Evolutionary conservation across 768 basidiomycete species (phyloP).

Genomic region (Lactifluus volemus): DNA sequence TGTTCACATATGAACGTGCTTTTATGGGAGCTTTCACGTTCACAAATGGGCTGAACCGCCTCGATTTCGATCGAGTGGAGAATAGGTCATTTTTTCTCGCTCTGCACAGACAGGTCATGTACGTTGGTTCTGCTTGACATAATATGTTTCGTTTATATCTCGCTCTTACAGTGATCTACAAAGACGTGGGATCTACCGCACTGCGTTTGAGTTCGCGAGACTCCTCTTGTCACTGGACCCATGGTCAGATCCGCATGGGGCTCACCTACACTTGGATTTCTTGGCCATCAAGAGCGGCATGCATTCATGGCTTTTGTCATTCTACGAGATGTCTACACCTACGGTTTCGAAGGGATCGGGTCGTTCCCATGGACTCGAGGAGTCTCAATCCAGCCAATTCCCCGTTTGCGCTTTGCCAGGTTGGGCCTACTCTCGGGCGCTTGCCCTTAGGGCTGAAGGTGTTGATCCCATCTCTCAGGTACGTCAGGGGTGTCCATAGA

Average conservation of each 20-base stretch:
- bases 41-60: slow-evolving; percentile 67
- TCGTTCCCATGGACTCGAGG: slow-evolving; percentile 21
- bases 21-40: slow-evolving; percentile 85
- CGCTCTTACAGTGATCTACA: slow-evolving; percentile 56
- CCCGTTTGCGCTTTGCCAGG: slow-evolving; percentile 55
- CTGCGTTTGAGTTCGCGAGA: slow-evolving; percentile 88
- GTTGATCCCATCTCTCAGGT: slow-evolving; percentile 5
- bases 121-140: slow-evolving; percentile 22
- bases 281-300: slow-evolving; percentile 76
- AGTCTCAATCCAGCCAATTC: slow-evolving; percentile 29
- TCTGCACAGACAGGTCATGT: slow-evolving; percentile 76
- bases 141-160: not conserved
- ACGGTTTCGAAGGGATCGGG: slow-evolving; percentile 9
- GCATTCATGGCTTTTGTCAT: slow-evolving; percentile 69
- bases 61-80: slow-evolving; percentile 87
- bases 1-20: slow-evolving; percentile 89
- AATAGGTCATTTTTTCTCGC: slow-evolving; percentile 91
- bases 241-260: slow-evolving; percentile 81
- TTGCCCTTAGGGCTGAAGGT: slow-evolving; percentile 45
- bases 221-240: slow-evolving; percentile 82
- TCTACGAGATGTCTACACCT: slow-evolving; percentile 44
- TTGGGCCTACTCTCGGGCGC: slow-evolving; percentile 62
- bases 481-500: not conserved
- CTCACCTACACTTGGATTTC: slow-evolving; percentile 75
- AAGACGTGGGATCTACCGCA: slow-evolving; percentile 81